phyloP scores from a whole-genome alignment of 768 basidiomycete species.

The Amanita pallidorosea region DNA sequence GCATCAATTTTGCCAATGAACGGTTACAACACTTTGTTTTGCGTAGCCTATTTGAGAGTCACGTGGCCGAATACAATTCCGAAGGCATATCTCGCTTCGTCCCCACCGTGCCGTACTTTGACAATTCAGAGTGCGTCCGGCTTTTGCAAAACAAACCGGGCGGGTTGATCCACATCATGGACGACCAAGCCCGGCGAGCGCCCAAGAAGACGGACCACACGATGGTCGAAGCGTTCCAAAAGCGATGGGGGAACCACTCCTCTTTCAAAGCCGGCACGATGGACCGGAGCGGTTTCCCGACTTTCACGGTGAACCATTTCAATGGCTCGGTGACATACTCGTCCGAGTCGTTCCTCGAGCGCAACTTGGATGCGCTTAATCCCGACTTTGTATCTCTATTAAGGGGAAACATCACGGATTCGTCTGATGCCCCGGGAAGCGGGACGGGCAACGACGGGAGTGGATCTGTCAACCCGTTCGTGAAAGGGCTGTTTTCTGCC shows the following conservation, averaged over 20 bases:
- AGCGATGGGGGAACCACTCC: constrained; percentile 90
- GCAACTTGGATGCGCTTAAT: constrained; percentile 82
- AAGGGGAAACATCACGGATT: constrained; percentile 37
- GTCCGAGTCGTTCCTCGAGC: constrained; percentile 79
- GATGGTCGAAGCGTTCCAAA: constrained; percentile 91
- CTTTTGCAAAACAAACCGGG: constrained; percentile 81
- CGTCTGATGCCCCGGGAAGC: constrained; percentile 18
- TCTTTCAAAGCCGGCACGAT: constrained; percentile 77
- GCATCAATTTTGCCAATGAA: constrained; percentile 95
- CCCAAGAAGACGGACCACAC: constrained; percentile 89
- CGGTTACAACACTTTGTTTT: constrained; percentile 78
- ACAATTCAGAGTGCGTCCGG: constrained; percentile 84
- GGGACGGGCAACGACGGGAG: constrained; percentile 41
- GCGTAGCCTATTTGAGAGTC: constrained; percentile 68
- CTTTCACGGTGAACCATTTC: constrained; percentile 89
- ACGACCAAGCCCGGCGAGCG: constrained; percentile 81
- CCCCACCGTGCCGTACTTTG: constrained; percentile 71
- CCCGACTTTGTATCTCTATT: constrained; percentile 90
- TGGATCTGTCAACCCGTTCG: constrained; percentile 85
- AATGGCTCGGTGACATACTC: constrained; percentile 90
- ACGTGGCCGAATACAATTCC: constrained; percentile 71
- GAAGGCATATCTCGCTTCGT: constrained; percentile 70
- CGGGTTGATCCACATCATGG: constrained; percentile 94
- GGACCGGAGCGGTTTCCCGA: constrained; percentile 70
- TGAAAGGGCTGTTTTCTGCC: constrained; percentile 79